Evolutionary conservation across 768 basidiomycete species (phyloP).

Genomic region (Cystoderma amianthinum): DNA sequence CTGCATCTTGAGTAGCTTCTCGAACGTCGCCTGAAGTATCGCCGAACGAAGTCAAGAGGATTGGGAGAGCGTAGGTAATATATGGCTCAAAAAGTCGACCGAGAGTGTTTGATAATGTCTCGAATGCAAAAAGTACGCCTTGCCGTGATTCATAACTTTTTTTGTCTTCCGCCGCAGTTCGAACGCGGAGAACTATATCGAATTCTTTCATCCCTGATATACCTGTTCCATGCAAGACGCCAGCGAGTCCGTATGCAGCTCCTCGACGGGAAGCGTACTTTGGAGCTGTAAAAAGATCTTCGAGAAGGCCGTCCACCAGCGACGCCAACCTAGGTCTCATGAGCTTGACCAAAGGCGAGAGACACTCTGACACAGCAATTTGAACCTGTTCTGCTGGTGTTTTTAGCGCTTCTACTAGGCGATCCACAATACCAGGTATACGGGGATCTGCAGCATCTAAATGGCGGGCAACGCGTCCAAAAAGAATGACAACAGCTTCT

Average conservation of each 20-base stretch:
- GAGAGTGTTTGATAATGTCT: conserved; percentile 81
- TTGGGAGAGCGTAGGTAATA: conserved; percentile 73
- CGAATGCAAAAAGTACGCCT: conserved; percentile 92
- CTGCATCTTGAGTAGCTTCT: conserved; percentile 88
- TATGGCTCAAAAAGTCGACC: conserved; percentile 94
- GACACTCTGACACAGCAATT: conserved; percentile 91
- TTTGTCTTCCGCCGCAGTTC: conserved; percentile 81
- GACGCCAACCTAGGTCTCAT: conserved; percentile 53
- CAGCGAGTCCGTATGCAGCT: conserved; percentile 93
- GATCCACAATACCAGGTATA: conserved; percentile 74
- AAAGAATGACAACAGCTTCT: conserved; percentile 91
- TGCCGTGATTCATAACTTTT: conserved; percentile 82
- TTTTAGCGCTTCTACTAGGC: conserved; percentile 82
- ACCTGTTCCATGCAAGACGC: conserved; percentile 87
- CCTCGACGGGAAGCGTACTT: conserved; percentile 96
- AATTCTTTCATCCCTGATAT: conserved; percentile 82
- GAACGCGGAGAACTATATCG: conserved; percentile 66
- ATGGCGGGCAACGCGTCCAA: conserved; percentile 89
- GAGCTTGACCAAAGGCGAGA: conserved; percentile 76
- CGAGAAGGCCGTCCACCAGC: conserved; percentile 73
- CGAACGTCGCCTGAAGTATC: conserved; percentile 84
- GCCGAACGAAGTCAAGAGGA: conserved; percentile 81
- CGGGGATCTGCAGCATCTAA: conserved; percentile 71
- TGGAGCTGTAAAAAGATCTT: conserved; percentile 66
- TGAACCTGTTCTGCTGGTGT: conserved; percentile 97